Percentiles rank a stretch among this genome's conserved stretches.
These are phyloP conservation scores for Talinum fruticosum DNA, from an alignment of 148 eudicot genomes.

Conservation along the genomic window DNA sequence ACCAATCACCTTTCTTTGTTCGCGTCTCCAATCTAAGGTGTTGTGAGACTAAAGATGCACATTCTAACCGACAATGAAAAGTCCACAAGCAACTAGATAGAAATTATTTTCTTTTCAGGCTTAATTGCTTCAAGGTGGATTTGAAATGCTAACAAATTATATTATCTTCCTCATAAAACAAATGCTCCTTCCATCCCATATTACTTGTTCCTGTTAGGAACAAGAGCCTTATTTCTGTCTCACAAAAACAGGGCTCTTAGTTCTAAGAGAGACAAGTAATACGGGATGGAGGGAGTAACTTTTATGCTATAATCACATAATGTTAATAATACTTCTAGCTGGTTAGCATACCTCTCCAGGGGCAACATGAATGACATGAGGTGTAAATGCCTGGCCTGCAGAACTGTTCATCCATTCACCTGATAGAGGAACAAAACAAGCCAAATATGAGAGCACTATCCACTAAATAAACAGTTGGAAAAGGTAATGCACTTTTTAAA, in stretches of 20 bases:
- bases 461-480: not conserved
- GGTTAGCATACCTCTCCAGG: slow-evolving; percentile 43
- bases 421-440: not conserved
- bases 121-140: not conserved
- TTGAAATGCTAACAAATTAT: not conserved
- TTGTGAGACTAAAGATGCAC: not conserved
- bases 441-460: not conserved
- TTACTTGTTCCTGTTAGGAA: too few species aligned
- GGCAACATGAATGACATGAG: slow-evolving; percentile 43
- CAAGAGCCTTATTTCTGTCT: too few species aligned
- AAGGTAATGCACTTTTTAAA: not conserved
- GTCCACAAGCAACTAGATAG: not conserved
- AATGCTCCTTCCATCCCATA: too few species aligned
- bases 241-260: too few species aligned
- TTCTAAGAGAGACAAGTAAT: too few species aligned
- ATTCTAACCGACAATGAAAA: not conserved
- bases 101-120: not conserved
- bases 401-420: slow-evolving; percentile 51
- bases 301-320: too few species aligned
- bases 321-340: not conserved
- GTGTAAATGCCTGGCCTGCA: slow-evolving; percentile 49
- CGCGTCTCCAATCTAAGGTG: not conserved
- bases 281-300: too few species aligned
- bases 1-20: too few species aligned
- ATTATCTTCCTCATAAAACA: not conserved